These are phyloP conservation scores for Fusarium avenaceum DNA, from an alignment of 2,329 filamentous ascomycete species.

Conservation along the genomic window DNA sequence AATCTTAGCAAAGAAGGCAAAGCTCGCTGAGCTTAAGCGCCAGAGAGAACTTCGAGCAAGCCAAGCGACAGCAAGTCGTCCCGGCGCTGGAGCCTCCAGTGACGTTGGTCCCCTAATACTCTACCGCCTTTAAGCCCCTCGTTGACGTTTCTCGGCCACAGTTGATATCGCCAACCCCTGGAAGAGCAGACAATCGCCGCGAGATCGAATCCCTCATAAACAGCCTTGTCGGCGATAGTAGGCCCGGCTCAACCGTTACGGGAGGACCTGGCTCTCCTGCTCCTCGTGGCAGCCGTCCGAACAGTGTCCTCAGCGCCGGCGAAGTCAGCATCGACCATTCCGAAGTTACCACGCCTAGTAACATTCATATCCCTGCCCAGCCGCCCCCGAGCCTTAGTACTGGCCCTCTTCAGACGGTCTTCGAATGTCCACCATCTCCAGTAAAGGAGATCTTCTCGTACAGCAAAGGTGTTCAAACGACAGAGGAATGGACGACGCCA, in stretches of 20 bases:
- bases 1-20: conserved; percentile 95
- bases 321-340: conserved; percentile 83
- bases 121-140: conserved; percentile 32
- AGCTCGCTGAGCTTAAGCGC: conserved; percentile 94
- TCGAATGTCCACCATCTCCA: conserved; percentile 82
- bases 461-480: conserved; percentile 95
- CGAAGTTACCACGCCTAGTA: conserved; percentile 66
- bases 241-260: conserved; percentile 76
- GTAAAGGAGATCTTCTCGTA: conserved; percentile 92
- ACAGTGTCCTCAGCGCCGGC: conserved; percentile 85
- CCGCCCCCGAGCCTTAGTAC: conserved; percentile 78
- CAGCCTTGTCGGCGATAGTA: conserved; percentile 83
- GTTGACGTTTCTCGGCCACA: conserved; percentile 39
- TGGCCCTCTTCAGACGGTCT: conserved; percentile 79
- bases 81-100: conserved; percentile 74
- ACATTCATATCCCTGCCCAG: conserved; percentile 58
- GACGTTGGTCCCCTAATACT: conserved; percentile 71
- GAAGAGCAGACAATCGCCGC: conserved; percentile 75
- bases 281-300: conserved; percentile 80
- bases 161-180: conserved; percentile 77
- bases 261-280: conserved; percentile 75
- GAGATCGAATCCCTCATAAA: conserved; percentile 90
- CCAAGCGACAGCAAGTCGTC: conserved; percentile 78
- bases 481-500: conserved; percentile 76
- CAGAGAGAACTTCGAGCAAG: conserved; percentile 87